Conservation (phyloP, 148 eudicot genomes). For the Rhododendron mucronatum region DNA sequence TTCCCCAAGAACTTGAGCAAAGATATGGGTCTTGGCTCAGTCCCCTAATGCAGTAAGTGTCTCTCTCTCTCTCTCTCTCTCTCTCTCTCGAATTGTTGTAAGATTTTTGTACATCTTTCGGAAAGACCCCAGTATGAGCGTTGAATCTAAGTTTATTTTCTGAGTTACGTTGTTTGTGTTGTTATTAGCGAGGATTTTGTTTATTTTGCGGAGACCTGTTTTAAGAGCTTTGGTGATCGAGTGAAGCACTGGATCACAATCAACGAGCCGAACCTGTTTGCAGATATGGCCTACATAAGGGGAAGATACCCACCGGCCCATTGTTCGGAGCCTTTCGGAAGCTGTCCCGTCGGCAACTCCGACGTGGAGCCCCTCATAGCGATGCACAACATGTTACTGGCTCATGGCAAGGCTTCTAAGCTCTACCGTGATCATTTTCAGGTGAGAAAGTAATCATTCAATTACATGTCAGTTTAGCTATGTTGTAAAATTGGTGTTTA, state of each 20-base stretch:
- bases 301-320: conserved; percentile 64
- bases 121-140: background rate
- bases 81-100: background rate
- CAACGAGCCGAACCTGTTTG: conserved; percentile 71
- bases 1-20: conserved; percentile 64
- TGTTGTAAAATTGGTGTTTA: background rate
- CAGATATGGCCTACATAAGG: conserved; percentile 30
- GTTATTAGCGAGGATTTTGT: conserved; percentile 59
- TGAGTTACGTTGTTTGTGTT: background rate
- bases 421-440: conserved; percentile 51
- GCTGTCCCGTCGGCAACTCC: conserved; percentile 55
- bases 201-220: conserved; percentile 59
- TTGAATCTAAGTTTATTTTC: background rate
- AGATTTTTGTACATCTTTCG: background rate
- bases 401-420: conserved; percentile 61
- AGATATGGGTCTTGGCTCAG: conserved; percentile 77
- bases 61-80: background rate
- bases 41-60: conserved; percentile 55
- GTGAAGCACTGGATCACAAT: conserved; percentile 77
- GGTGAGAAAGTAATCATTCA: conserved; percentile 11
- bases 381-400: conserved; percentile 63
- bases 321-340: conserved; percentile 60
- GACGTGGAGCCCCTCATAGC: conserved; percentile 58
- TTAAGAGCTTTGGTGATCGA: conserved; percentile 63
- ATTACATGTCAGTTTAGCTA: background rate